Percentiles rank a stretch among this genome's conserved stretches.
These are phyloP conservation scores for Neurospora terricola DNA, from an alignment of 495 filamentous ascomycete genomes.

Conservation along the genomic window DNA sequence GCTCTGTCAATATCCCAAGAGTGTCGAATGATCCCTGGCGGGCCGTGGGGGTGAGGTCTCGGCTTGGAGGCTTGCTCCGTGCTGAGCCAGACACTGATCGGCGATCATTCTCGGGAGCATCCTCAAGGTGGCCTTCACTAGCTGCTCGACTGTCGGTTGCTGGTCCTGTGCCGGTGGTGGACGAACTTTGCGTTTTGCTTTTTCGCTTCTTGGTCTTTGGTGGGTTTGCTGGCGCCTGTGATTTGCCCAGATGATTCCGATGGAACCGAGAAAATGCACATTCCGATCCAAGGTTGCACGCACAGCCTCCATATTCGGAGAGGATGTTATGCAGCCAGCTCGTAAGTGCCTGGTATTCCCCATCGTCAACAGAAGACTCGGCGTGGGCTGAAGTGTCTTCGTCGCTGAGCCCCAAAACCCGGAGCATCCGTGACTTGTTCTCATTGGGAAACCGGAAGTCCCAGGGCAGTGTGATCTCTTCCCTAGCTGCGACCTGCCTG, in stretches of 20 bases:
- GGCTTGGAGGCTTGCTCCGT: constrained; percentile 66
- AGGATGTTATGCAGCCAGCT: constrained; percentile 60
- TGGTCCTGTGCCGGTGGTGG: constrained; percentile 58
- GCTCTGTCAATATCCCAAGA: constrained; percentile 45
- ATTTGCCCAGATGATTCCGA: constrained; percentile 47
- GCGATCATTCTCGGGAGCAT: constrained; percentile 45
- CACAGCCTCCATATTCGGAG: constrained; percentile 81
- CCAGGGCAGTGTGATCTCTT: constrained; percentile 49
- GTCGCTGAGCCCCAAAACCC: constrained; percentile 41
- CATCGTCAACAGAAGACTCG: constrained; percentile 34
- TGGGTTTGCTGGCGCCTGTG: constrained; percentile 36
- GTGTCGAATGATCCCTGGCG: constrained; percentile 42
- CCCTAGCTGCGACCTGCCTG: constrained; percentile 49
- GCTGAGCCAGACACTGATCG: constrained; percentile 66
- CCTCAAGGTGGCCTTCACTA: constrained; percentile 56
- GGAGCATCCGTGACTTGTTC: constrained; percentile 31
- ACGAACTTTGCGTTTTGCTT: constrained; percentile 43
- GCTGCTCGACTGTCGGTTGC: constrained; percentile 70
- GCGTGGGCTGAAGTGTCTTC: constrained; percentile 25
- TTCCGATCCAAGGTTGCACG: constrained; percentile 54
- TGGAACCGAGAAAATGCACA: constrained; percentile 70
- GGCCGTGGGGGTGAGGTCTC: constrained; percentile 65
- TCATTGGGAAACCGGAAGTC: constrained; percentile 42
- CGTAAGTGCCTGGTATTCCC: constrained; percentile 40
- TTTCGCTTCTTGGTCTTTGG: constrained; percentile 54